Conservation (phyloP, 306 rosid genomes). For the Begonia fuchsioides region DNA sequence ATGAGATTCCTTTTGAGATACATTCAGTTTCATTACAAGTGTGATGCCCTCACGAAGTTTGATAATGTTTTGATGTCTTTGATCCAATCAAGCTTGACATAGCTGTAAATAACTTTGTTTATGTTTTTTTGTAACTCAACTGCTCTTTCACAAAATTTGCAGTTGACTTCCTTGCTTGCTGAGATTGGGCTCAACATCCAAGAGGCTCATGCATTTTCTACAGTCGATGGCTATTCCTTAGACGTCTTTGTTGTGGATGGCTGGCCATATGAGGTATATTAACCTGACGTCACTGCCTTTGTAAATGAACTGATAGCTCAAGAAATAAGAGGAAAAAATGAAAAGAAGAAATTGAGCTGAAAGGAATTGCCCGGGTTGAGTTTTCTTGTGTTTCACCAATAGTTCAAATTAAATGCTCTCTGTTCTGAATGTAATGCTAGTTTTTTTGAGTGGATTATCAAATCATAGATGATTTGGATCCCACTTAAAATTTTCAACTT, state of each 20-base stretch:
- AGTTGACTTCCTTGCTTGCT: slow-evolving; percentile 94
- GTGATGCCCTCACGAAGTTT: neutral
- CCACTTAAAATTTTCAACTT: neutral
- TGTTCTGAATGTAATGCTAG: neutral
- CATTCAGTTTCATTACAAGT: neutral
- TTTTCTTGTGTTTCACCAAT: neutral
- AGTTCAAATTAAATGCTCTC: neutral
- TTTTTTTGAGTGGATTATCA: neutral
- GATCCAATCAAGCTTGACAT: neutral
- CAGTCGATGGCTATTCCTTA: slow-evolving; percentile 84
- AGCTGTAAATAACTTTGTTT: neutral
- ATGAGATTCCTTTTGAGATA: too few species aligned
- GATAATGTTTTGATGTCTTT: neutral
- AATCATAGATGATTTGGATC: neutral
- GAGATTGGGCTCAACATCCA: slow-evolving; percentile 94
- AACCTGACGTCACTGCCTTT: neutral
- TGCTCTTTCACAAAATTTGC: neutral
- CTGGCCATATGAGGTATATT: slow-evolving; percentile 85
- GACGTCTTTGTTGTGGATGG: slow-evolving; percentile 99
- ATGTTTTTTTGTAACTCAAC: too few species aligned
- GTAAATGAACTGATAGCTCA: neutral
- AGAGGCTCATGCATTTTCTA: slow-evolving; percentile 98
- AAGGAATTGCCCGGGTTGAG: neutral
- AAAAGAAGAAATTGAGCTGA: neutral
- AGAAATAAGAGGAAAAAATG: neutral